Evolutionary conservation across 2,329 filamentous ascomycete species (phyloP), one percentile per base, ranked within the genome.

Genomic region (Trichothecium sympodiale): DNA sequence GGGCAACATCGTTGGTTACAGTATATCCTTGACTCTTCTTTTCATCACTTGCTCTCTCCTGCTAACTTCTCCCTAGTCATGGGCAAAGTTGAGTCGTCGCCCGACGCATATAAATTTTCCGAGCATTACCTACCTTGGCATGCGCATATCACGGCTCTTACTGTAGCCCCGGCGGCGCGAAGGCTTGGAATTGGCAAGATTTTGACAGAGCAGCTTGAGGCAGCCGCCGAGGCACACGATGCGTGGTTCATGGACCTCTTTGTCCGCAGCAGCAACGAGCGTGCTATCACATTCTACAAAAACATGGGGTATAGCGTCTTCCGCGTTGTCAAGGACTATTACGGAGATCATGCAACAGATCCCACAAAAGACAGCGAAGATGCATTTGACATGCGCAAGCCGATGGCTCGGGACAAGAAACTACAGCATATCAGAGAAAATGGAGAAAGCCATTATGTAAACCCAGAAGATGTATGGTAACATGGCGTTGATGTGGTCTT

Each of bases 71-170:
- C 35, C 41, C 84, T 45, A 94, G 88, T 98, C 55, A 94, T 98
- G 75, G 91, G 89, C 54, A 98, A 98, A 65, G 74, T 94, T 41
- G 89, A 96, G 65, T 80, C 86, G 44, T 93, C 86, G 37, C 81
- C 83, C 13, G 68, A 83, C 31, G 77, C 78, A 36, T 74, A 83
- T 55, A 71, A 76, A 40, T 77, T 77, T 50, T 91, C 85, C 34
- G 71, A 80, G 50, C 87, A 95, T 62, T 94, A 93, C 62, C 80
- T 94, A n/a, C 89, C 89, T n/a, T 96, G 87, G 85, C 91, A 98
- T 63, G 89, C 87, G 15, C 91, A 98, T 61, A 94, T 98, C 54
- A 98, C 91, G 4, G 91, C 89, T 26, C 69, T 98, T 35, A 96
- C 91, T 1, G 85, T 98, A 15, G 81, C 89, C 1, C 91, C 91